Conservation (phyloP, 2,329 filamentous ascomycete genomes). For the Teratosphaeria zuluensis region DNA sequence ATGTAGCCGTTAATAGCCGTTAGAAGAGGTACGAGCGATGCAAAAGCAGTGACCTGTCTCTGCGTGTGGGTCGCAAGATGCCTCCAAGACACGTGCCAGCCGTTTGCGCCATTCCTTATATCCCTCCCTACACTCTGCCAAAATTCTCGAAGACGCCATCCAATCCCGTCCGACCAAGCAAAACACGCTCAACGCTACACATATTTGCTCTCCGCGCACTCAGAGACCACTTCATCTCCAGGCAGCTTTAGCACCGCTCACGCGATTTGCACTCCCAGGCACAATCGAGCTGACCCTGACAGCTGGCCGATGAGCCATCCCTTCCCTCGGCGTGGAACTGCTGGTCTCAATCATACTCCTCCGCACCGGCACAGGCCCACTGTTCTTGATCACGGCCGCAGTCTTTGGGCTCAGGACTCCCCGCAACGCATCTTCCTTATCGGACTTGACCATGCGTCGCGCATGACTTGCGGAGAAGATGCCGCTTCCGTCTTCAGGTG, state of each 20-base stretch:
- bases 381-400: constrained; percentile 48
- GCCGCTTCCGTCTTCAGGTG: constrained; percentile 36
- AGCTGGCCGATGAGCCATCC: background rate
- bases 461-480: constrained; percentile 58
- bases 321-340: background rate
- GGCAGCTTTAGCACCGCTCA: constrained; percentile 2
- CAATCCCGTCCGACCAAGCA: background rate
- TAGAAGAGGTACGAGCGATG: background rate
- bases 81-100: too few species aligned
- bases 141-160: background rate
- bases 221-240: constrained; percentile 1
- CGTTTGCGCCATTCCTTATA: too few species aligned
- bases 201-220: background rate
- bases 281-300: constrained; percentile 2
- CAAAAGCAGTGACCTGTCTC: too few species aligned
- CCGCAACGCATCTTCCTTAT: constrained; percentile 39
- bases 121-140: background rate
- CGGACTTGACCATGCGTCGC: constrained; percentile 54
- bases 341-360: constrained; percentile 18
- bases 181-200: background rate
- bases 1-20: background rate
- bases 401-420: constrained; percentile 53
- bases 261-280: background rate
- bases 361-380: constrained; percentile 28
- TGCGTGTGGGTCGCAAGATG: too few species aligned